phyloP scores from a whole-genome alignment of 1,284 basidiomycete species.

The Xerocomus nothofagi region DNA sequence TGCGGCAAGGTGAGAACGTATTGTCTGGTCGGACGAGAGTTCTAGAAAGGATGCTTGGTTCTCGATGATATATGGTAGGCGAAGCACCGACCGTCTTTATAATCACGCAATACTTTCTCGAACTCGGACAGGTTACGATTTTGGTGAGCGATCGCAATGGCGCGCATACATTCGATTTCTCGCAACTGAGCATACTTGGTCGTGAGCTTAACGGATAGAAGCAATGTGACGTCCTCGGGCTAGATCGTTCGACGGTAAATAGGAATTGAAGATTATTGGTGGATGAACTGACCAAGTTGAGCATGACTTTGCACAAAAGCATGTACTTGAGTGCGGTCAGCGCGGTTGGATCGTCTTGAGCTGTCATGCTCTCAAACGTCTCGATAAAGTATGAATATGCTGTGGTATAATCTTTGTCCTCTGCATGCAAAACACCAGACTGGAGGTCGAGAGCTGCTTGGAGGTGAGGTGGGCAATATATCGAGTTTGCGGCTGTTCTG shows the following conservation, averaged over 20 bases:
- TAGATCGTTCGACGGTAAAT: constrained; percentile 33
- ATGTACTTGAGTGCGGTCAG: constrained; percentile 95
- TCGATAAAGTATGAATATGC: constrained; percentile 99
- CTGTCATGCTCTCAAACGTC: constrained; percentile 80
- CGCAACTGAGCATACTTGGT: constrained; percentile 79
- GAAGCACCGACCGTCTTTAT: constrained; percentile 69
- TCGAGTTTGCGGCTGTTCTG: constrained; percentile 92
- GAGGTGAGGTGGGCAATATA: constrained; percentile 94
- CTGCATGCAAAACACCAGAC: constrained; percentile 89
- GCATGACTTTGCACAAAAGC: constrained; percentile 98
- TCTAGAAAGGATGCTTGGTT: constrained; percentile 49
- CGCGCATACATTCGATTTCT: constrained; percentile 95
- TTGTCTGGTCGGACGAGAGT: constrained; percentile 90
- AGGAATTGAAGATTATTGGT: background rate
- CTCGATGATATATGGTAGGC: background rate
- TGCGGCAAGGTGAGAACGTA: constrained; percentile 89
- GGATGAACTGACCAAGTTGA: constrained; percentile 71
- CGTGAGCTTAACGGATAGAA: constrained; percentile 86
- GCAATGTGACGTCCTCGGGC: constrained; percentile 90
- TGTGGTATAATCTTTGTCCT: constrained; percentile 97
- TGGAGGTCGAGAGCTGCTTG: constrained; percentile 94
- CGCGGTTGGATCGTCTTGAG: constrained; percentile 74
- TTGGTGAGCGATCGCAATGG: constrained; percentile 91
- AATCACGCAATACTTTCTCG: constrained; percentile 84
- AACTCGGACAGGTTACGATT: constrained; percentile 89